phyloP scores from a whole-genome alignment of 305 asterid genomes.

The Rubia tinctorum region DNA sequence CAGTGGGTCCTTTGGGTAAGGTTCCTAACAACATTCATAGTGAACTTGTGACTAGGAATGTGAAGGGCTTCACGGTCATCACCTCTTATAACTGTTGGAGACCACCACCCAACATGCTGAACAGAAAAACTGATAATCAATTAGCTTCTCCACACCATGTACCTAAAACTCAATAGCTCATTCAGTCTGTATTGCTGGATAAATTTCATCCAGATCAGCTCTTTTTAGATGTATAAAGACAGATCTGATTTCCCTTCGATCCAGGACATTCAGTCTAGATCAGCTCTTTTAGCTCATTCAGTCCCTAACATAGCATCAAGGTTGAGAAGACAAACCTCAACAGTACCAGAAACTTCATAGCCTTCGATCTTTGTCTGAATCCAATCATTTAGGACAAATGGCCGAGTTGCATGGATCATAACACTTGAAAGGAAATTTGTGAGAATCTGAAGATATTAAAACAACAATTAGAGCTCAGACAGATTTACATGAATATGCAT shows the following conservation, averaged over 20 bases:
- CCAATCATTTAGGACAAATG: constrained; percentile 90
- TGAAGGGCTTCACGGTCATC: constrained; percentile 99
- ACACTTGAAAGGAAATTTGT: constrained; percentile 95
- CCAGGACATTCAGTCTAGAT: no score
- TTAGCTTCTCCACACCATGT: neutral
- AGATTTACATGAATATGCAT: neutral
- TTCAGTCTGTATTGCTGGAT: constrained; percentile 4
- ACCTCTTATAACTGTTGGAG: constrained; percentile 92
- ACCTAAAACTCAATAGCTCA: neutral
- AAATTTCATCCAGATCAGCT: neutral
- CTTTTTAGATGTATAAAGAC: neutral
- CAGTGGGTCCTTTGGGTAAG: constrained; percentile 95
- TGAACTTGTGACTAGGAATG: constrained; percentile 97
- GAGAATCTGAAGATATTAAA: constrained; percentile 42
- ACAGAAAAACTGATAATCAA: neutral
- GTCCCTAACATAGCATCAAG: neutral
- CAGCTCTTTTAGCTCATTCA: no score
- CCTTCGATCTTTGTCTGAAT: constrained; percentile 93
- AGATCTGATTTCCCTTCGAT: neutral
- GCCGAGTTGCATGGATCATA: constrained; percentile 91
- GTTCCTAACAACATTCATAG: constrained; percentile 85
- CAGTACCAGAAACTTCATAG: constrained; percentile 96
- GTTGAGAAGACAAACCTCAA: constrained; percentile 62
- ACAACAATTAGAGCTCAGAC: neutral
- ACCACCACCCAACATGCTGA: constrained; percentile 99